Evolutionary conservation across 1,284 basidiomycete species (phyloP), one percentile per base, ranked within the genome.

Genomic region (Irpex lacteus): DNA sequence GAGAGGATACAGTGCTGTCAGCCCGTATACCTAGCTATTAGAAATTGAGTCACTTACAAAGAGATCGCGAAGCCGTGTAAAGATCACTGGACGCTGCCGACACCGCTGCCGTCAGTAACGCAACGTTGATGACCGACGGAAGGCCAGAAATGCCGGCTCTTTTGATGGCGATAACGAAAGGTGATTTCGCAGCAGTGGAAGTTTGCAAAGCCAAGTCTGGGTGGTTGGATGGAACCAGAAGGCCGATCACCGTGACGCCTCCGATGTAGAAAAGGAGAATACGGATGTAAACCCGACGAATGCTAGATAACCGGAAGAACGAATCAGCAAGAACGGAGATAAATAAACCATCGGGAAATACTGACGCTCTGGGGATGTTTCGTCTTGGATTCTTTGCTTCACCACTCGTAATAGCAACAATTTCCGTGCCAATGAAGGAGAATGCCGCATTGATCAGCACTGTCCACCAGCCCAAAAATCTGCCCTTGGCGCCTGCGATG

Each of bases 21-120:
- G 50, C 18, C 6, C n/a, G 2, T 18, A 52, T 38, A 47, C 55
- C 49, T 57, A 34, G 58, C 32, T 15, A 36, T 44, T 57, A 53
- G 2, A 26, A 7, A 18, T 8, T n/a, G 44, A 4, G 4, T 5
- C 18, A 78, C 89, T 72, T 65, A 91, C 90, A 95, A 13, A 96
- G 80, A 1, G 91, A 91, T 60, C 94, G 86, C 18, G 90, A 93
- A 61, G 88, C 88, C 1, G 89, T 90, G 76, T 94, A 97, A 60
- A 96, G 74, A 71, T 95, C 90, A 68, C 90, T 91, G 47, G 88
- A 91, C 2, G 91, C 92, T 4, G 95, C 93, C 5, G 92, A 95
- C 85, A 91, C 92, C 1, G 95, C 95, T 1, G 92, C 92, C 32
- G 89, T 91, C 62, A 96, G 77, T 36, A 97, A 82, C 72, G 86